These are phyloP conservation scores for Phascolomyces articulosus DNA, from an alignment of 371 early-diverging fungal species.

Conservation along the genomic window DNA sequence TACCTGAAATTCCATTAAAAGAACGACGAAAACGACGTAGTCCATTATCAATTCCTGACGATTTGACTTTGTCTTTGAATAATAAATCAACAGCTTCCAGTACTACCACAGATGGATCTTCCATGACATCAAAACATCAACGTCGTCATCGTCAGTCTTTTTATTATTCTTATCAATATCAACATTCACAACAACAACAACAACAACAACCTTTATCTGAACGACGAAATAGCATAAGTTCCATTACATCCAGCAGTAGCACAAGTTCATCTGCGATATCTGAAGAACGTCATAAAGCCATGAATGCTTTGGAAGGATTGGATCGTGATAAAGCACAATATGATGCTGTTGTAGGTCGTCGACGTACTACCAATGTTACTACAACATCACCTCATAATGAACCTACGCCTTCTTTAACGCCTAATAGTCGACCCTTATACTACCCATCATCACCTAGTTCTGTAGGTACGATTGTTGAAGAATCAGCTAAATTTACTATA, in stretches of 20 bases:
- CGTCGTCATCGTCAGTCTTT: neutral
- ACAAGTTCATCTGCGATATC: neutral
- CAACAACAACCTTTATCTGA: no score
- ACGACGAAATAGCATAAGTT: neutral
- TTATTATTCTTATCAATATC: no score
- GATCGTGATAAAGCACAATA: slow-evolving; percentile 37
- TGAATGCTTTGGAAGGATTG: slow-evolving; percentile 19
- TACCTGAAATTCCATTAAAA: slow-evolving; percentile 18
- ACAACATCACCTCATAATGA: slow-evolving; percentile 4
- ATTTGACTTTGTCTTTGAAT: slow-evolving; percentile 6
- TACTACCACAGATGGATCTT: no score
- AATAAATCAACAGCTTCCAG: neutral
- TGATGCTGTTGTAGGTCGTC: slow-evolving; percentile 32
- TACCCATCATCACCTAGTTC: slow-evolving; percentile 16
- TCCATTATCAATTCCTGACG: slow-evolving; percentile 22
- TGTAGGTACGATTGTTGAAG: slow-evolving; percentile 8
- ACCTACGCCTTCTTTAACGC: neutral
- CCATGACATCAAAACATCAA: neutral
- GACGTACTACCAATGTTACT: neutral
- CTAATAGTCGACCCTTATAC: neutral
- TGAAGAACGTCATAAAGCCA: slow-evolving; percentile 10
- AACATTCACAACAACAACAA: no score
- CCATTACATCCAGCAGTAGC: neutral
- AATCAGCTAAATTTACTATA: neutral
- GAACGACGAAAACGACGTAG: slow-evolving; percentile 25